Percentiles rank a stretch among this genome's conserved stretches.
phyloP scores from a whole-genome alignment of 495 filamentous ascomycete species.

The Aspergillus diversus region DNA sequence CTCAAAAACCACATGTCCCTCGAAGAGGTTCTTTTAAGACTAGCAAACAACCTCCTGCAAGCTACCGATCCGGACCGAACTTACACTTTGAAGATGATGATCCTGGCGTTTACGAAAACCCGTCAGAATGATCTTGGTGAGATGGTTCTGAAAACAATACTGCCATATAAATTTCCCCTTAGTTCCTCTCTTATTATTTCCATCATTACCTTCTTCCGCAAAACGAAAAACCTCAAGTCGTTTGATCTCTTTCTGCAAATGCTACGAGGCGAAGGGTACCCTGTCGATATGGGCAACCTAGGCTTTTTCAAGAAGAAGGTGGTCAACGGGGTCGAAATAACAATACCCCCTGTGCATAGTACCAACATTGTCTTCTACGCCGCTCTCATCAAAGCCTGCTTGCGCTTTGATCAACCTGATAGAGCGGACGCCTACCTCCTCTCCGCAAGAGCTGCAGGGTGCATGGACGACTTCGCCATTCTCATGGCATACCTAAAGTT shows the following conservation, averaged over 20 bases:
- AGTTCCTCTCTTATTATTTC: conserved; percentile 41
- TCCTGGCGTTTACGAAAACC: conserved; percentile 43
- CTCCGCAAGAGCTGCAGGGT: conserved; percentile 40
- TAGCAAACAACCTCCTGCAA: conserved; percentile 40
- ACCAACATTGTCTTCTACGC: conserved; percentile 42
- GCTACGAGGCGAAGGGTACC: conserved; percentile 42
- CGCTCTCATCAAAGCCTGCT: conserved; percentile 38
- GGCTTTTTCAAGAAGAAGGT: conserved; percentile 29
- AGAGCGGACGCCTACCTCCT: conserved; percentile 49
- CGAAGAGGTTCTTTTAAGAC: conserved; percentile 40
- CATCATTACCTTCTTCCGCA: conserved; percentile 44
- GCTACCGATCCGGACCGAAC: conserved; percentile 44
- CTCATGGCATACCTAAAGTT: conserved; percentile 44
- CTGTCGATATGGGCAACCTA: conserved; percentile 44
- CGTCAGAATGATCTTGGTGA: conserved; percentile 49
- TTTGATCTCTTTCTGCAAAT: conserved; percentile 49
- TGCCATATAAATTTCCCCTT: conserved; percentile 45
- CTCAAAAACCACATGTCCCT: conserved; percentile 38
- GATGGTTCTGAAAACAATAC: conserved; percentile 40
- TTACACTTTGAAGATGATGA: conserved; percentile 35
- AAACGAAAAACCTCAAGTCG: conserved; percentile 46
- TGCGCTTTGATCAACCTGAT: conserved; percentile 49
- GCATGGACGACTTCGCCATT: conserved; percentile 45
- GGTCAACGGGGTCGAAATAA: conserved; percentile 44
- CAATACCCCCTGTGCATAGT: conserved; percentile 39